Conservation (phyloP, 1,284 basidiomycete genomes). For the Sporisorium scitamineum region DNA sequence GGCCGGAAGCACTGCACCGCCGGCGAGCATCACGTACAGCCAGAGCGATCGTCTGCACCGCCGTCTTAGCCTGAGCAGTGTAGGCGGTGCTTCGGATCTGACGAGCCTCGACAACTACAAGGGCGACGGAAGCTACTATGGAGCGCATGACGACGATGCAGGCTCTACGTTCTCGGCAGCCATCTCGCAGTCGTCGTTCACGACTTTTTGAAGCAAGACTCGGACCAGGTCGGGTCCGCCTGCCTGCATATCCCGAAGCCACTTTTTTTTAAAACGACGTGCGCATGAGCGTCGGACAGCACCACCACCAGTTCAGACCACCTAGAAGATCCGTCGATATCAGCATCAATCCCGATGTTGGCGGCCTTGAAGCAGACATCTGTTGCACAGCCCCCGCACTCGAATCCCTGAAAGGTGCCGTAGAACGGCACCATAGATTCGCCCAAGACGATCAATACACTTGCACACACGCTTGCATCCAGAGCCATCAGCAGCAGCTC, state of each 20-base stretch:
- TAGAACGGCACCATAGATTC: neutral
- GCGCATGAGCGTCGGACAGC: neutral
- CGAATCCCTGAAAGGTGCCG: neutral
- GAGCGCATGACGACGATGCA: slow-evolving; percentile 51
- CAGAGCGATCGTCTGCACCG: slow-evolving; percentile 60
- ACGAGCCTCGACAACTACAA: slow-evolving; percentile 59
- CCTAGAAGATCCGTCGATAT: no score
- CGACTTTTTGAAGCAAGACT: slow-evolving; percentile 52
- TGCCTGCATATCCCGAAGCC: neutral
- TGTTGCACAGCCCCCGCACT: neutral
- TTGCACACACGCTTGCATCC: neutral
- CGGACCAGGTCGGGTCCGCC: neutral
- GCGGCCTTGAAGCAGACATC: neutral
- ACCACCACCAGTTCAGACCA: neutral
- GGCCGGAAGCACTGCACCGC: slow-evolving; percentile 33
- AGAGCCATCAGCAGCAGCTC: neutral
- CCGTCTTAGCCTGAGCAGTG: slow-evolving; percentile 52
- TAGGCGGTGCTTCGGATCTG: slow-evolving; percentile 50
- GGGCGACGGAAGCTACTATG: slow-evolving; percentile 56
- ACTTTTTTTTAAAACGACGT: no score
- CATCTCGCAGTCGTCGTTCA: slow-evolving; percentile 61
- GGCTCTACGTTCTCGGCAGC: slow-evolving; percentile 61
- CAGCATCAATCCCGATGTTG: neutral
- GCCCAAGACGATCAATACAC: neutral
- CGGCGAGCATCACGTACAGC: slow-evolving; percentile 59